Evolutionary conservation across 257 asterid species (phyloP), one percentile per base, ranked within the genome.

Genomic region (Solanum ossicruentum): DNA sequence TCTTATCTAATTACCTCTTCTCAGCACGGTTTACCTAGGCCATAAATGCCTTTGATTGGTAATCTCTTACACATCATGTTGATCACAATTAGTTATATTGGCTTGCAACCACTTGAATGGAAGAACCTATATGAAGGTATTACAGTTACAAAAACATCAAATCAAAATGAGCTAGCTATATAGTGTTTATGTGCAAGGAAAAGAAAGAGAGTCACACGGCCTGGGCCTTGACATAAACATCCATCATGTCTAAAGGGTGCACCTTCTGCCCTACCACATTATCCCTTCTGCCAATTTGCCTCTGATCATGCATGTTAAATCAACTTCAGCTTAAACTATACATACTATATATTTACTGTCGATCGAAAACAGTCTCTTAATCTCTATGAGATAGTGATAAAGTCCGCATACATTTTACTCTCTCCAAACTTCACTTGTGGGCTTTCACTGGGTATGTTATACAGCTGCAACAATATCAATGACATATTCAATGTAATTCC

Each of bases 161-260:
- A 77, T 77, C 82, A 51, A 52, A 73, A 51, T 77, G 63, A 51
- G 47, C 69, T 69, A 66, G 21, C 47, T 66, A 66, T 66, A 66
- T 66, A 12, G 58, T 12, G 60, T 73, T 66, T 66, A 7, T 75
- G 61, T 75, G 21, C 60, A 49, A 23, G 41, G 57, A 73, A 73
- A 70, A 36, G 12, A 12, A 28, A 52, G 56, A 75, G n/a, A 52
- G n/a, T 23, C 26, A 75, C 45, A 23, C 63, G 26, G 1, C 43
- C 12, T 49, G 61, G 61, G 39, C 82, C 43, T 77, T 23, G 82
- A 9, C 61, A 77, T 39, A 16, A 10, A 13, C 39, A 77, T 26
- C 56, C 32, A 85, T 51, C 87, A 45, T 78, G 56, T 45, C 57
- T 77, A 21, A 47, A 84, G 83, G 75, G 75, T n/a, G 77, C 86